These are phyloP conservation scores for Castanea crenata DNA, from an alignment of 306 rosid genomes.

Conservation along the genomic window DNA sequence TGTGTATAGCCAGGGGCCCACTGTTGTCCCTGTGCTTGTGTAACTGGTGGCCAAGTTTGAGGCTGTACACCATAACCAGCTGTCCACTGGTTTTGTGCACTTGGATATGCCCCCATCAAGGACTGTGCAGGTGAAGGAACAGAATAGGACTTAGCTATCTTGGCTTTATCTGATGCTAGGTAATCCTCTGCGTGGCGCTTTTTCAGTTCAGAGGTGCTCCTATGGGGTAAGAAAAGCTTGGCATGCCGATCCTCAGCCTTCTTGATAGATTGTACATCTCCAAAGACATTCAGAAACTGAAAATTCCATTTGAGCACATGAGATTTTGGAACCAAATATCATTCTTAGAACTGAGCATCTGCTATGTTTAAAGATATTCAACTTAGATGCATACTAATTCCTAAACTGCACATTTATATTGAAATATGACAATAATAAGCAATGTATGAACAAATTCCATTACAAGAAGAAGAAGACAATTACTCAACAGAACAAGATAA, in stretches of 20 bases:
- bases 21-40: constrained; percentile 94
- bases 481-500: not conserved
- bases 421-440: not conserved
- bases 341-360: not conserved
- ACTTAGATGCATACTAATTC: not conserved
- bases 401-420: not conserved
- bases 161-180: constrained; percentile 81
- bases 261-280: constrained; percentile 84
- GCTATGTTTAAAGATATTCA: not conserved
- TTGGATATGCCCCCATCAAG: constrained; percentile 74
- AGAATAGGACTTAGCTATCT: constrained; percentile 67
- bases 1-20: constrained; percentile 92
- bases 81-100: constrained; percentile 81
- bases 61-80: constrained; percentile 77
- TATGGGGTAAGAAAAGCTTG: constrained; percentile 75
- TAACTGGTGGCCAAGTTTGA: constrained; percentile 91
- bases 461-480: not conserved
- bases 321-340: constrained; percentile 7
- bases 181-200: constrained; percentile 96
- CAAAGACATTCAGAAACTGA: constrained; percentile 94
- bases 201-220: constrained; percentile 83
- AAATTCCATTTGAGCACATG: constrained; percentile 21
- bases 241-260: constrained; percentile 93
- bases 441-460: not conserved
- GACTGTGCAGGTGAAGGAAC: constrained; percentile 85